Evolutionary conservation across 176 grass and related monocot species (phyloP).

Genomic region (Carex littledalei): DNA sequence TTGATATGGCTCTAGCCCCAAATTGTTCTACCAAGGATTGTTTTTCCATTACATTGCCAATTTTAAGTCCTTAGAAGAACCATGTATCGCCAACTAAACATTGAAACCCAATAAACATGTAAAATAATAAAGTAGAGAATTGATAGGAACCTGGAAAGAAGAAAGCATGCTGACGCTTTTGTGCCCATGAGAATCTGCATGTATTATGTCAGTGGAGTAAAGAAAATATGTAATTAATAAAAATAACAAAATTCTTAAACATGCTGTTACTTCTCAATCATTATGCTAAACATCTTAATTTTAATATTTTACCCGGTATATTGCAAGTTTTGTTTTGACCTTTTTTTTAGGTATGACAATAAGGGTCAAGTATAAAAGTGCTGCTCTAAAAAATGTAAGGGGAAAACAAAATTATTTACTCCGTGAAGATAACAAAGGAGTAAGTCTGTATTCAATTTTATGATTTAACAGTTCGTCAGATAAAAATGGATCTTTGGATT

Average conservation of each 20-base stretch:
- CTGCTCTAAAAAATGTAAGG: not conserved
- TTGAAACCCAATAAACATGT: not conserved
- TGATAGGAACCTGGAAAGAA: constrained; percentile 51
- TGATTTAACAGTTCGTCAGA: not conserved
- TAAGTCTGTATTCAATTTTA: not conserved
- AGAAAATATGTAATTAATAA: not conserved
- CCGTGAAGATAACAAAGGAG: too few species aligned
- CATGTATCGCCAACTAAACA: not conserved
- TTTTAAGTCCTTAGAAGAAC: not conserved
- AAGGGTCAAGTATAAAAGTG: not conserved
- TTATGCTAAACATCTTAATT: not conserved
- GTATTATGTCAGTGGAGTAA: not conserved
- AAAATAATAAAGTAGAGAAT: not conserved
- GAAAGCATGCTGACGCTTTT: constrained; percentile 48
- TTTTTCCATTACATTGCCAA: not conserved
- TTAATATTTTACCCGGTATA: not conserved
- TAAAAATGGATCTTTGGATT: not conserved
- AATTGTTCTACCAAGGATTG: constrained; percentile 3
- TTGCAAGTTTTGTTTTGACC: not conserved
- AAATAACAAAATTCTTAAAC: not conserved
- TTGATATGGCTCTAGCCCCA: not conserved
- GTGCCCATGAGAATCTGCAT: constrained; percentile 82
- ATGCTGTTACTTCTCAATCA: not conserved
- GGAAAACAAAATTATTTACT: not conserved
- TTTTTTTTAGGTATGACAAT: not conserved